A percentile compares a stretch with the other conserved stretches of the same genome.
Conservation (phyloP, 441 rosid species). For the Pelargonium citronellum region DNA sequence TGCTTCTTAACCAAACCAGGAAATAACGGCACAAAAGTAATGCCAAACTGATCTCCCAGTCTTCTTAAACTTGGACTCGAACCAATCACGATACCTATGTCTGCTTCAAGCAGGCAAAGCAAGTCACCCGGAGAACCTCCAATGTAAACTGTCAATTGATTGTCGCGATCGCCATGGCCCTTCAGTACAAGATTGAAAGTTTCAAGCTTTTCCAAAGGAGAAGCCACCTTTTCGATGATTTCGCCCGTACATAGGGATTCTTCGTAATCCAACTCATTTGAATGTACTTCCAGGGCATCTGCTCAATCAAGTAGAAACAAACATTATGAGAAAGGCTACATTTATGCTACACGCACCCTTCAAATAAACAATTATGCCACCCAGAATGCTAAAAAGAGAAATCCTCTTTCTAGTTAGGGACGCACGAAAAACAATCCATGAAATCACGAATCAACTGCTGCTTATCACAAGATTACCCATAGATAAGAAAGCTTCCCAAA, state of each 20-base stretch:
- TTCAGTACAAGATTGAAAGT: conserved; percentile 28
- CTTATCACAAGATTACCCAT: no score
- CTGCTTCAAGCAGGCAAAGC: conserved; percentile 40
- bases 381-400: no score
- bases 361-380: no score
- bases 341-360: no score
- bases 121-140: conserved; percentile 34
- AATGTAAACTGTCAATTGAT: conserved; percentile 29
- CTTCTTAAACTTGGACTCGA: conserved; percentile 32
- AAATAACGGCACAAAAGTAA: conserved; percentile 34
- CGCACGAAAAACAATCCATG: no score
- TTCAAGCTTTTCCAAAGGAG: conserved; percentile 38
- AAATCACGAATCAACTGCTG: no score
- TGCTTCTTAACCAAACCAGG: conserved; percentile 34
- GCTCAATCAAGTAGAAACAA: conserved; percentile 24
- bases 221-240: conserved; percentile 29
- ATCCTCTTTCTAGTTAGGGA: no score
- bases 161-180: conserved; percentile 7
- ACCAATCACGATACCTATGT: conserved; percentile 35
- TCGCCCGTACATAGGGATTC: conserved; percentile 36
- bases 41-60: conserved; percentile 31
- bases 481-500: no score
- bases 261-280: conserved; percentile 32
- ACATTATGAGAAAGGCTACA: not conserved
- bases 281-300: conserved; percentile 25